Evolutionary conservation across 2,329 filamentous ascomycete species (phyloP), one percentile per base, ranked within the genome.

Genomic region (Beauveria rudraprayagi): DNA sequence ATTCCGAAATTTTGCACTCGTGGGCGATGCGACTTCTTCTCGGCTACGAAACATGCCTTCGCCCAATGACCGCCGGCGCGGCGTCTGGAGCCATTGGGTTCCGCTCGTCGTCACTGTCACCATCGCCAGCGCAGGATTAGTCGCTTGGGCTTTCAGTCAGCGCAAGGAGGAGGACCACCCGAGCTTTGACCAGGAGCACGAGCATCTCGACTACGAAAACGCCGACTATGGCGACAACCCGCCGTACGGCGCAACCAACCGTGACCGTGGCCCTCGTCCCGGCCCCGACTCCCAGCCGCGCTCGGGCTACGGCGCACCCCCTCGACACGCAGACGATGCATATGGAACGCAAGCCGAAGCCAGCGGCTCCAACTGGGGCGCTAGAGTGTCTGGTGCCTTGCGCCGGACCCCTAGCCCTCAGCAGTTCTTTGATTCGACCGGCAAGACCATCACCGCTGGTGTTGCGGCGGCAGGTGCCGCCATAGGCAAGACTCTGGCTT

Each of bases 71-170:
- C 60, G 60, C 78, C 80, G 83, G 76, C 79, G 82, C 73, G 79
- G 82, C 71, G 82, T 85, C 66, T 84, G 90, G 76, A 84, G 87
- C 70, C 93, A 95, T 77, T 97, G 92, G 91, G 84, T 96, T 63
- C 93, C 93, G 64, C 82, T 97, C 61, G 88, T 87, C 66, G 76
- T 96, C 65, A 97, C 92, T 55, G 86, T 96, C 62, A 92, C 91
- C 52, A 85, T 95, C 67, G 93, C 93, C 63, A 91, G 92, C 24
- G 87, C 90, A 60, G 92, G 92, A 40, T 77, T 96, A 53, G 92
- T 88, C 57, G 91, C 91, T 61, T 97, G 93, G 93, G 85, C 92
- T 63, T 96, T 92, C 92, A 95, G 89, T 73, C 92, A 96, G 76
- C 88, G 91, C 69, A 85, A 82, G 69, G 87, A 90, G 66, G 83